Conservation (phyloP, 192 early-diverging fungal genomes). For the Coemansia furcata region DNA sequence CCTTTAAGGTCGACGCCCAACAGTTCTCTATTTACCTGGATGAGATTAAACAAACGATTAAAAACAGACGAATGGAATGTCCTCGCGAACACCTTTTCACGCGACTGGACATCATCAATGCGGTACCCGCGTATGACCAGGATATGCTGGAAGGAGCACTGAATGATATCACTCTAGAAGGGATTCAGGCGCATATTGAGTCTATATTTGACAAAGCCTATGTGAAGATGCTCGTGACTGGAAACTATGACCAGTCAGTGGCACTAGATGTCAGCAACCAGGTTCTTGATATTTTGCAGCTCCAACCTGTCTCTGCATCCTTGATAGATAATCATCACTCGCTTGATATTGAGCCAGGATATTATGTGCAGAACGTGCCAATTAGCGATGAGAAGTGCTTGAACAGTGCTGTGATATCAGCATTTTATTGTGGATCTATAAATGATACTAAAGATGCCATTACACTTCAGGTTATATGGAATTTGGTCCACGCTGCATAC, state of each 20-base stretch:
- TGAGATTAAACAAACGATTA: background rate
- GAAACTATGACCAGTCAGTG: no score
- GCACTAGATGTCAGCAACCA: slow-evolving; percentile 37
- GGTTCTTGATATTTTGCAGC: slow-evolving; percentile 55
- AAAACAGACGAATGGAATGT: background rate
- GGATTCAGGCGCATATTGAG: slow-evolving; percentile 71
- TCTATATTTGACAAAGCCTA: slow-evolving; percentile 3
- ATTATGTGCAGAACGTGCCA: no score
- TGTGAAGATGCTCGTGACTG: no score
- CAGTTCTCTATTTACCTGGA: no score
- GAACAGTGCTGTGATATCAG: no score
- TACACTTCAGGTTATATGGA: slow-evolving; percentile 60
- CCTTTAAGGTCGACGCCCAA: no score
- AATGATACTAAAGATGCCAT: slow-evolving; percentile 55
- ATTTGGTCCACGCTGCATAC: slow-evolving; percentile 70
- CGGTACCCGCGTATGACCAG: slow-evolving; percentile 40
- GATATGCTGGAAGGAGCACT: slow-evolving; percentile 64
- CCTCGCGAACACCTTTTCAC: background rate
- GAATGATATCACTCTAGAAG: slow-evolving; percentile 66
- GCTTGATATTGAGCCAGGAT: no score
- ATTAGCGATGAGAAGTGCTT: no score
- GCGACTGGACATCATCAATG: background rate
- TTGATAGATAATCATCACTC: background rate
- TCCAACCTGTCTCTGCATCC: slow-evolving; percentile 51
- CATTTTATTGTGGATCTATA: no score